Percentiles rank a stretch among this genome's conserved stretches.
Conservation (phyloP, 192 early-diverging fungal genomes). For the Spizellomyces punctatus region DNA sequence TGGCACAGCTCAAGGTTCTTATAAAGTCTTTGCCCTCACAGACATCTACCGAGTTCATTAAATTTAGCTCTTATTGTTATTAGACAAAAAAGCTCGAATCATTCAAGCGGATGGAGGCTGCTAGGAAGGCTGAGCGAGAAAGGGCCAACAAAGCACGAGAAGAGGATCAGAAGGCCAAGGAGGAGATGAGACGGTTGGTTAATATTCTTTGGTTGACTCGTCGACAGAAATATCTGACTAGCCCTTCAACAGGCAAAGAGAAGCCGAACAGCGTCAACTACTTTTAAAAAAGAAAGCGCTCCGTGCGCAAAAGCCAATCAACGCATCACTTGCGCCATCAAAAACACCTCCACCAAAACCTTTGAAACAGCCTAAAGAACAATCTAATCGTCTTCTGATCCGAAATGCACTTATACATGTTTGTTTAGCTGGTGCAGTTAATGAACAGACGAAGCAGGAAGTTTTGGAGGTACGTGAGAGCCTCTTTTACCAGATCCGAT, state of each 20-base stretch:
- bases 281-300: too few relatives aligned
- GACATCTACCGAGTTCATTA: too few relatives aligned
- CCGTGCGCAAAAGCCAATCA: too few relatives aligned
- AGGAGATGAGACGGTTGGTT: conserved; percentile 23
- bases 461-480: conserved; percentile 46
- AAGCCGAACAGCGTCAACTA: too few relatives aligned
- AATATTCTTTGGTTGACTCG: neutral
- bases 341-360: neutral
- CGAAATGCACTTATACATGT: conserved; percentile 58
- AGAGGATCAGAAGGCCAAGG: conserved; percentile 3
- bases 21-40: too few relatives aligned
- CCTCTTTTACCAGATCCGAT: neutral
- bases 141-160: conserved; percentile 20
- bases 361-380: conserved; percentile 16
- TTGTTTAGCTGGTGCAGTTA: conserved; percentile 54
- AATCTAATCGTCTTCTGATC: conserved; percentile 51
- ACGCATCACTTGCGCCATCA: too few relatives aligned
- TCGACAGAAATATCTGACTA: neutral
- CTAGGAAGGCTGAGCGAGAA: conserved; percentile 5
- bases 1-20: too few relatives aligned
- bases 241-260: neutral
- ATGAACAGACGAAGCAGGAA: conserved; percentile 47
- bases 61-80: too few relatives aligned
- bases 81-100: conserved; percentile 15
- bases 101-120: conserved; percentile 19